phyloP scores from a whole-genome alignment of 441 rosid species.

The Daphne laureola region DNA sequence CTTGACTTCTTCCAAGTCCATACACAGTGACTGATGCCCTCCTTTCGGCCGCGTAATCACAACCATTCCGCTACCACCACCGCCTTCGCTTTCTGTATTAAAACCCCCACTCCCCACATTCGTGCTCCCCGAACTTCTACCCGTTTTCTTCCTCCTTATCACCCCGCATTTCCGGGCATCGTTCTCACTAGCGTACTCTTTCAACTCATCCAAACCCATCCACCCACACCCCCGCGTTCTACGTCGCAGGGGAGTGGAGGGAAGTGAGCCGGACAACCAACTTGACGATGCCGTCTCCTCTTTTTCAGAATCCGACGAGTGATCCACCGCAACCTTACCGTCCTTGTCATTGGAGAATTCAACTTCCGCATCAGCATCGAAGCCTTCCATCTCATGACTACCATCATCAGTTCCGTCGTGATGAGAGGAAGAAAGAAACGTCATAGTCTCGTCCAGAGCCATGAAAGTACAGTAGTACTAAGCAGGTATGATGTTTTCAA shows the following conservation, averaged over 20 bases:
- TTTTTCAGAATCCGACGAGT: slow-evolving; percentile 48
- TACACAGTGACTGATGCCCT: slow-evolving; percentile 52
- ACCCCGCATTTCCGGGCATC: slow-evolving; percentile 26
- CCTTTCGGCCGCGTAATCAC: slow-evolving; percentile 74
- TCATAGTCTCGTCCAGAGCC: slow-evolving; percentile 45
- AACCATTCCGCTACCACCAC: slow-evolving; percentile 22
- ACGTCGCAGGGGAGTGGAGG: slow-evolving; percentile 41
- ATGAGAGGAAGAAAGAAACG: slow-evolving; percentile 20
- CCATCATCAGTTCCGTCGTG: slow-evolving; percentile 29
- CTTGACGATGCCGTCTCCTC: slow-evolving; percentile 25
- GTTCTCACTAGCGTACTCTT: slow-evolving; percentile 69
- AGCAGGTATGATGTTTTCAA: neutral
- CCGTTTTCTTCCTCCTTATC: slow-evolving; percentile 30
- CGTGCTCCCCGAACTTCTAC: slow-evolving; percentile 14
- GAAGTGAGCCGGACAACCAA: slow-evolving; percentile 39
- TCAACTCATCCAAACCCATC: slow-evolving; percentile 12
- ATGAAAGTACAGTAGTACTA: slow-evolving; percentile 13
- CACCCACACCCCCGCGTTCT: slow-evolving; percentile 16
- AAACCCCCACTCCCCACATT: slow-evolving; percentile 22
- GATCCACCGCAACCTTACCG: slow-evolving; percentile 18
- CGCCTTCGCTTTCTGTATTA: slow-evolving; percentile 39
- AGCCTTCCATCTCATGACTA: slow-evolving; percentile 32
- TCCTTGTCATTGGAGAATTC: slow-evolving; percentile 45
- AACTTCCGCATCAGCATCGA: slow-evolving; percentile 65
- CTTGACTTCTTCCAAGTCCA: slow-evolving; percentile 71